These are phyloP conservation scores for Eleusine indica DNA, from an alignment of 176 grass and related monocot genomes.

Conservation along the genomic window DNA sequence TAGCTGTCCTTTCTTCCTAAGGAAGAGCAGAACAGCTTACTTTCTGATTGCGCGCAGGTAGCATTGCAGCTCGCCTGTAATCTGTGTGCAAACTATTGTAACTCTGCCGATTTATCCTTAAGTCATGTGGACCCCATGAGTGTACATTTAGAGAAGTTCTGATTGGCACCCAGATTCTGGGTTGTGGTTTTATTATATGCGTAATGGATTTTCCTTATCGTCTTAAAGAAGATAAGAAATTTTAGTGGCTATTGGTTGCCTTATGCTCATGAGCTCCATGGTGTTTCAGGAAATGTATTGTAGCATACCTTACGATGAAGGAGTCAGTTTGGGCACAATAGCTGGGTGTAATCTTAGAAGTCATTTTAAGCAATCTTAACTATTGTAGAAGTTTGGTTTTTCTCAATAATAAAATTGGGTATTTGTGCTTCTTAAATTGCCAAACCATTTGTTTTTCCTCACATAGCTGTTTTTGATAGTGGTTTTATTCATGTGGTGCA, in stretches of 20 bases:
- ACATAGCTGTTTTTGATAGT: too few relatives aligned
- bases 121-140: not conserved
- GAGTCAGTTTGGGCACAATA: too few relatives aligned
- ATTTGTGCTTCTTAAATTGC: too few relatives aligned
- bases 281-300: not conserved
- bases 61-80: conserved; percentile 15
- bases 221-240: conserved; percentile 17
- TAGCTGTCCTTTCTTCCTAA: not conserved
- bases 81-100: conserved; percentile 5
- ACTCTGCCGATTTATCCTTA: not conserved
- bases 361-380: too few relatives aligned
- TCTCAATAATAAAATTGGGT: too few relatives aligned
- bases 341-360: too few relatives aligned
- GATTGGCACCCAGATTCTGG: conserved; percentile 40
- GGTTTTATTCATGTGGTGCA: too few relatives aligned
- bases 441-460: too few relatives aligned
- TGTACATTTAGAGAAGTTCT: conserved; percentile 44
- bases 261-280: not conserved
- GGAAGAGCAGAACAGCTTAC: not conserved
- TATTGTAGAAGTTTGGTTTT: too few relatives aligned
- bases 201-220: not conserved
- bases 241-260: not conserved
- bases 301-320: too few relatives aligned
- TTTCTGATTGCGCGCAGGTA: not conserved
- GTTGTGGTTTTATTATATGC: conserved; percentile 15